phyloP scores from a whole-genome alignment of 2,329 filamentous ascomycete genomes.

The Cladosporium sp. region DNA sequence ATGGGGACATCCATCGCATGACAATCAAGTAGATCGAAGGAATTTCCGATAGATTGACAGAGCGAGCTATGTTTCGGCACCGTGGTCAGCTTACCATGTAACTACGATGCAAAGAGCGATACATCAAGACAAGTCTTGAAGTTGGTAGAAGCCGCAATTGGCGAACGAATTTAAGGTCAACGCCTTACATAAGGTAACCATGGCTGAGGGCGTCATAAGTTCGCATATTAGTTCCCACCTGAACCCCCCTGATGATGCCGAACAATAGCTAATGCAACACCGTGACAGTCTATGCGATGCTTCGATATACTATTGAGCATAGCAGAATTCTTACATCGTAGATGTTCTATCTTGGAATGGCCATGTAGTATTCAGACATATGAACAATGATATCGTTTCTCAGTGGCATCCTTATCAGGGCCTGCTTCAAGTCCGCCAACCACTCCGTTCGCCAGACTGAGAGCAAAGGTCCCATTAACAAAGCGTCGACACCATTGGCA shows the following conservation, averaged over 20 bases:
- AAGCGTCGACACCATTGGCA: not conserved
- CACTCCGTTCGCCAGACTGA: not conserved
- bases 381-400: not conserved
- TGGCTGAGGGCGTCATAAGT: not conserved
- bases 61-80: rapidly evolving
- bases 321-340: not conserved
- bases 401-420: not conserved
- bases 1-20: slow-evolving; percentile 54
- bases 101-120: not conserved
- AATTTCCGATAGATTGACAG: not conserved
- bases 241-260: not conserved
- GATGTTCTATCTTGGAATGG: not conserved
- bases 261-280: no score
- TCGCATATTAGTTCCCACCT: not conserved
- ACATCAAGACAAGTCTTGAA: not conserved
- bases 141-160: not conserved
- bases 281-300: not conserved
- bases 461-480: not conserved
- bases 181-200: not conserved
- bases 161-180: not conserved
- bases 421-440: not conserved
- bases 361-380: not conserved
- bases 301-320: not conserved
- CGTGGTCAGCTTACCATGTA: not conserved
- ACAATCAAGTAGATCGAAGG: not conserved